Conservation (phyloP, 2,329 filamentous ascomycete genomes). For the Fusarium agapanthi region DNA sequence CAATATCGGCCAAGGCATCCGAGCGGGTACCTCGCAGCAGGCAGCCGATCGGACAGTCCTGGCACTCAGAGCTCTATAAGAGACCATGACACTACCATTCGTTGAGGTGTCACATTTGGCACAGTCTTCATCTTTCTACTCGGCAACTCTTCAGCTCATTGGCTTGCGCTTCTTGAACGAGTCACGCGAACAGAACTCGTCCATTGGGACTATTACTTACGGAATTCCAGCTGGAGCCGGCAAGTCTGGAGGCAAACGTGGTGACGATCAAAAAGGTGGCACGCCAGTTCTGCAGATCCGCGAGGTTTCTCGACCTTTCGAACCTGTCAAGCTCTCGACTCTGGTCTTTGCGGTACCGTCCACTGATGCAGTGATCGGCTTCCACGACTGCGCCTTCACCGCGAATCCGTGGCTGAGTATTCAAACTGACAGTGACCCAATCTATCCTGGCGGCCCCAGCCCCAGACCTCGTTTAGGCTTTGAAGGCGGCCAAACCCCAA, state of each 20-base stretch:
- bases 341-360: slow-evolving; percentile 75
- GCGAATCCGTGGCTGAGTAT: slow-evolving; percentile 62
- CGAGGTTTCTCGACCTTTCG: slow-evolving; percentile 51
- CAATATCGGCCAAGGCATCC: slow-evolving; percentile 30
- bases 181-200: slow-evolving; percentile 41
- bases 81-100: slow-evolving; percentile 56
- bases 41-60: slow-evolving; percentile 33
- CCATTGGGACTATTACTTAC: slow-evolving; percentile 52
- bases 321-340: slow-evolving; percentile 53
- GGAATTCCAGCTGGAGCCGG: slow-evolving; percentile 44
- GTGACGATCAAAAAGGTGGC: slow-evolving; percentile 34
- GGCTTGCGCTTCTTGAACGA: slow-evolving; percentile 69
- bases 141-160: slow-evolving; percentile 79
- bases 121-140: slow-evolving; percentile 84
- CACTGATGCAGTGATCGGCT: slow-evolving; percentile 72
- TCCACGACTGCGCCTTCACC: slow-evolving; percentile 74
- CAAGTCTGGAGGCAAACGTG: slow-evolving; percentile 32
- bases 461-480: slow-evolving; percentile 46
- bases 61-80: slow-evolving; percentile 31
- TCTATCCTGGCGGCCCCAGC: slow-evolving; percentile 25
- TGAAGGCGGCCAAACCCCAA: slow-evolving; percentile 40
- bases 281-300: slow-evolving; percentile 56
- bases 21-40: slow-evolving; percentile 35
- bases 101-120: slow-evolving; percentile 79
- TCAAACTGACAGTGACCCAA: slow-evolving; percentile 40